Base-by-base conservation (phyloP, 164 flowering plant species). In the Paratinospora sagittata region DNA sequence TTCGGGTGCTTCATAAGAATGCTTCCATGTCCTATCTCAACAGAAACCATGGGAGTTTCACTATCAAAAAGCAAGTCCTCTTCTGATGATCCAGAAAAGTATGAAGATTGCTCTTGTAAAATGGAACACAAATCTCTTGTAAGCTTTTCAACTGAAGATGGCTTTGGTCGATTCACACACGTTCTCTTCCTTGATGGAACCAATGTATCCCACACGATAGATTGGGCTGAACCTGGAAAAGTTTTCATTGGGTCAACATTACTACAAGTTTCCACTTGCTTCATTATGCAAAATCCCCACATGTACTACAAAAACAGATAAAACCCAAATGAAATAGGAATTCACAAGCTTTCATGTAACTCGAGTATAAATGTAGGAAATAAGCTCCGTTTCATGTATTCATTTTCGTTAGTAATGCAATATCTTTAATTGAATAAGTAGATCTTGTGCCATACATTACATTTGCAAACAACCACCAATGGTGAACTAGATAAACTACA, bases 1-100 rank as follows among this genome's bases (percentile, higher is more conserved):
- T 76, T 88, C 8, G 93, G 96, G 78, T 91, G 93, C 77, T 88
- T 83, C 33, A 93, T 89, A 52, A 96, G 93, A 72, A 93, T 85
- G 76, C 93, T 86, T 76, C 99, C 99, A 82, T 96, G 97, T 47
- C 98, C 98, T 75, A 90, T 90, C 85, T 96, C 99, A 78, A 89
- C 90, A 70, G 98, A 91, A 26, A 84, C 93, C 96, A 93, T 86
- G 3, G 96, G 92, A n/a, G 83, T 83, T 74, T 86, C 91, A 79
- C 82, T 88, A 70, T 88, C 98, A 62, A 84, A 85, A 78, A 96
- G 89, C 78, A 93, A 83, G 71, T 90, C 97, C 73, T 91, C 98
- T 66, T 92, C 96, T 10, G 96, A 87, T 23, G 91, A 86, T 41
- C 80, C 90, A 52, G 97, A 89, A 61, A 90, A 78, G 79, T 80